Evolutionary conservation across 257 asterid species (phyloP).

Genomic region (Fraxinus anomala): DNA sequence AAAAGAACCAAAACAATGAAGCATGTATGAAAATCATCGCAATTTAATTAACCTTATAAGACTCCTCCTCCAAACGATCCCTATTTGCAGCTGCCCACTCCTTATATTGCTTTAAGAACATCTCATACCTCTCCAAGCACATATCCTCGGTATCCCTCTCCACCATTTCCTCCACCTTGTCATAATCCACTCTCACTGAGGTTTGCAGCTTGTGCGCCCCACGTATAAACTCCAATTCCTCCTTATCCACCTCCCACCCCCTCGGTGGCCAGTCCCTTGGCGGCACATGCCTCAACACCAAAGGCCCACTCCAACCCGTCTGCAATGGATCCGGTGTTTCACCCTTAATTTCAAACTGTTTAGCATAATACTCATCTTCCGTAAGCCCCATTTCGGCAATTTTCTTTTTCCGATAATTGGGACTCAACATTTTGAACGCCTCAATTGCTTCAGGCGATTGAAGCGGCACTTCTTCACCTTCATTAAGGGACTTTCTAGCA

Average conservation of each 20-base stretch:
- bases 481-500: slow-evolving; percentile 81
- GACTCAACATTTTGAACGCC: slow-evolving; percentile 78
- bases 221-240: slow-evolving; percentile 84
- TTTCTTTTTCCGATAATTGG: slow-evolving; percentile 65
- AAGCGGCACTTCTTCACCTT: slow-evolving; percentile 95
- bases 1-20: slow-evolving; percentile 5
- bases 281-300: slow-evolving; percentile 71
- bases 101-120: slow-evolving; percentile 83
- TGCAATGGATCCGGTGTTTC: slow-evolving; percentile 74
- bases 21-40: not conserved
- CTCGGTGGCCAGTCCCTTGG: slow-evolving; percentile 98
- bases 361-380: slow-evolving; percentile 78
- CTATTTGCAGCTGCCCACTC: slow-evolving; percentile 86
- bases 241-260: slow-evolving; percentile 84
- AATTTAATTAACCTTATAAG: slow-evolving; percentile 66
- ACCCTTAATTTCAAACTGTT: slow-evolving; percentile 90
- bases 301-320: slow-evolving; percentile 78
- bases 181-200: slow-evolving; percentile 54
- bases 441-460: slow-evolving; percentile 80
- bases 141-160: slow-evolving; percentile 48
- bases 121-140: slow-evolving; percentile 72
- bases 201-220: slow-evolving; percentile 69
- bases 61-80: slow-evolving; percentile 76
- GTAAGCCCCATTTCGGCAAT: slow-evolving; percentile 76
- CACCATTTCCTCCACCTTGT: slow-evolving; percentile 59